Evolutionary conservation across 495 filamentous ascomycete species (phyloP), one percentile per base, ranked within the genome.

Genomic region (Talaromyces ruber): DNA sequence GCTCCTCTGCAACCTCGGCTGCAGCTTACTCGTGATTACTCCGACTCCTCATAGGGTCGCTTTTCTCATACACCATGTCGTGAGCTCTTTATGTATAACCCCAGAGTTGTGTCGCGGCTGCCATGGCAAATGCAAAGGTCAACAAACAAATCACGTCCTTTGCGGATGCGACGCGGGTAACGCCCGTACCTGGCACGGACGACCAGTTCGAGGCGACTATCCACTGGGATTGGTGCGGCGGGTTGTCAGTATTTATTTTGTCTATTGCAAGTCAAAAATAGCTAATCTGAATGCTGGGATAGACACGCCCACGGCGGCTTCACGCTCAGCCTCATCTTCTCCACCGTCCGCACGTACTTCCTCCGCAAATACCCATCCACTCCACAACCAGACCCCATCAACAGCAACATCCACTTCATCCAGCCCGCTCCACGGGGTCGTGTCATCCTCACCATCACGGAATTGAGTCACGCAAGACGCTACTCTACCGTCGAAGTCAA

Each of bases 221-320:
- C 3, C 32, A 16, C 32, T 59, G 58, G 58, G 58, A 59, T 21
- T 59, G 58, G 58, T 59, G 58, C n/a, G 58, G 58, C 32, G 32
- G 24, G 22, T 3, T 59, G 58, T 59, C 22, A 59, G 58, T 59
- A 14, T 9, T 21, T 8, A 30, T 25, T 7, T 24, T 16, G 18
- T 58, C 2, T 6, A n/a, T 58, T 37, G 0, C 29, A 22, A 22
- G 9, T n/a, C n/a, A n/a, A n/a, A n/a, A n/a, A n/a, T n/a, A 34
- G 12, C 55, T 28, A 26, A 28, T 54, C 12, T 26, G 32, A 1
- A 32, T 18, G 3, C 18, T 16, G n/a, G n/a, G 6, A 21, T 21
- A 59, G 58, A 47, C 58, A 59, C 34, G 58, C 58, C 11, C 58
- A 59, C 32, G 58, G 58, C 11, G 58, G 58, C 58, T 50, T 59